phyloP scores from a whole-genome alignment of 169 alveolate species.

The Cryptosporidium canis region DNA sequence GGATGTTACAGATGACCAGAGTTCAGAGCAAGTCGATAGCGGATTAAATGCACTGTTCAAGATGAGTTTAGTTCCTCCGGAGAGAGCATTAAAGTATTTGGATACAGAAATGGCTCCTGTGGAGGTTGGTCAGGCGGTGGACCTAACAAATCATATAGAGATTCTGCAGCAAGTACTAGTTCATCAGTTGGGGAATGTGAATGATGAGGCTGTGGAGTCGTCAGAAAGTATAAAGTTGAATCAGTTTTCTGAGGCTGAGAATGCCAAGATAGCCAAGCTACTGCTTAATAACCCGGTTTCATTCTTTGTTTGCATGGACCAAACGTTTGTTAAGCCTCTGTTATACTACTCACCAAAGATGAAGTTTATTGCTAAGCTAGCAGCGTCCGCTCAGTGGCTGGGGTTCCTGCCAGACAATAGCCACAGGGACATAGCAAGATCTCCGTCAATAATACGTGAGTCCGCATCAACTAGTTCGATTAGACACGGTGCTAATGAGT shows the following conservation, averaged over 20 bases:
- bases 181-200: slow-evolving; percentile 40
- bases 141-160: slow-evolving; percentile 49
- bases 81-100: background rate
- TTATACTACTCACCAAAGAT: slow-evolving; percentile 41
- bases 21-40: background rate
- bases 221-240: slow-evolving; percentile 9
- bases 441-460: slow-evolving; percentile 61
- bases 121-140: slow-evolving; percentile 52
- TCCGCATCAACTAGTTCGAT: slow-evolving; percentile 15
- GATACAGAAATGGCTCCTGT: background rate
- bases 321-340: slow-evolving; percentile 59
- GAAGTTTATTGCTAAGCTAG: slow-evolving; percentile 57
- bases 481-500: slow-evolving; percentile 1
- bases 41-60: background rate
- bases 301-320: slow-evolving; percentile 55
- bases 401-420: slow-evolving; percentile 68
- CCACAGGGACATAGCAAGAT: slow-evolving; percentile 63
- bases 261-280: slow-evolving; percentile 16
- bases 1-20: background rate
- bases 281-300: slow-evolving; percentile 49
- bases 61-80: slow-evolving; percentile 43
- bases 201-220: background rate
- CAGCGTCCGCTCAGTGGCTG: slow-evolving; percentile 70
- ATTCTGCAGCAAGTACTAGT: slow-evolving; percentile 50
- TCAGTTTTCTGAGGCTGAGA: slow-evolving; percentile 39